phyloP scores from a whole-genome alignment of 2,329 filamentous ascomycete species.

The Stagonosporopsis tanaceti region DNA sequence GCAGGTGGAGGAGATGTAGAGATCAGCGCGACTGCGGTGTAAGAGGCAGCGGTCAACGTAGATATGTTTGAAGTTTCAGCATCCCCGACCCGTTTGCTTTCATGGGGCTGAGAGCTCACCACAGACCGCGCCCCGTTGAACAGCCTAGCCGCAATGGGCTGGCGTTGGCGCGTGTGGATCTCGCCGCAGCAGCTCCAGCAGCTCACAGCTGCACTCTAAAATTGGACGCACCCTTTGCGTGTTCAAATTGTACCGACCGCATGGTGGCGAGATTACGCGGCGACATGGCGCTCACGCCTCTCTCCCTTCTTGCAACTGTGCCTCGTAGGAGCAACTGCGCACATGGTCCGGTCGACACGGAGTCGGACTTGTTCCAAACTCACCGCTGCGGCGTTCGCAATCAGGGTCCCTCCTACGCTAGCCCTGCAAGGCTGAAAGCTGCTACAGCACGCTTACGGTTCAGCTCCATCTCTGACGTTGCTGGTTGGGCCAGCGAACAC shows the following conservation, averaged over 20 bases:
- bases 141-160: conserved; percentile 2
- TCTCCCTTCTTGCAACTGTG: neutral
- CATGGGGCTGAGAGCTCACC: conserved; percentile 19
- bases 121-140: conserved; percentile 7
- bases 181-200: conserved; percentile 3
- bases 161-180: conserved; percentile 8
- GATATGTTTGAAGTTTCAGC: conserved; percentile 24
- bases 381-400: conserved; percentile 14
- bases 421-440: conserved; percentile 11
- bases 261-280: conserved; percentile 1
- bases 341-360: conserved; percentile 6
- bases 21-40: conserved; percentile 5
- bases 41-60: conserved; percentile 18
- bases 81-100: conserved; percentile 9
- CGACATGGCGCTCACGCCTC: neutral
- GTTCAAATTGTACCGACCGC: conserved; percentile 5
- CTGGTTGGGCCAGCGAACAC: conserved; percentile 15
- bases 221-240: conserved; percentile 8
- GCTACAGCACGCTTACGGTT: conserved; percentile 7
- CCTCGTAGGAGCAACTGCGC: neutral
- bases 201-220: conserved; percentile 14
- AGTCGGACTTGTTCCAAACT: conserved; percentile 12
- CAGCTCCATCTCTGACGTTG: conserved; percentile 16
- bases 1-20: conserved; percentile 3
- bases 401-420: conserved; percentile 19